A percentile compares a stretch with the other conserved stretches of the same genome.
Conservation (phyloP, 2,329 filamentous ascomycete species). For the Lojkania enalia region DNA sequence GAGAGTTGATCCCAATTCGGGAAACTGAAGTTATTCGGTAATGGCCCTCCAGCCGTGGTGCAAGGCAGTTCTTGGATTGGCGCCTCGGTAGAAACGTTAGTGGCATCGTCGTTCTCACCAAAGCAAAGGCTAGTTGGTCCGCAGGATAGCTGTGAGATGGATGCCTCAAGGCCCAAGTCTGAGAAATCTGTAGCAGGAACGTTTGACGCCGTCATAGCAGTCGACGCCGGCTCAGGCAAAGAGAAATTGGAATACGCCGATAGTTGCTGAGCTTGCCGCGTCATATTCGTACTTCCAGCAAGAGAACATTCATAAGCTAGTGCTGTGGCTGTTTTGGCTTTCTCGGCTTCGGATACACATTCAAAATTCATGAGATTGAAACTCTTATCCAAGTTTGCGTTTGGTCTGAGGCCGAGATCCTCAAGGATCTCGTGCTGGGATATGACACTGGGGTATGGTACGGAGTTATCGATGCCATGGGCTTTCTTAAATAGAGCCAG, state of each 20-base stretch:
- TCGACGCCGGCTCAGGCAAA: constrained; percentile 23
- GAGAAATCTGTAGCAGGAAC: constrained; percentile 18
- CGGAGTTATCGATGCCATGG: constrained; percentile 43
- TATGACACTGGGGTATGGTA: constrained; percentile 13
- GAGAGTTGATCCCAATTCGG: constrained; percentile 35
- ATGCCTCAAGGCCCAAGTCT: constrained; percentile 16
- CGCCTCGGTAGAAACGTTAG: constrained; percentile 5
- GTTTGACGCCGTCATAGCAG: constrained; percentile 17
- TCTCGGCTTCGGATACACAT: constrained; percentile 11
- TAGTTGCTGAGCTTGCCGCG: constrained; percentile 15
- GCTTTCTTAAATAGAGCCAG: constrained; percentile 55
- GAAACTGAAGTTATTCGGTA: constrained; percentile 25
- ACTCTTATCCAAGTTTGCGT: constrained; percentile 30
- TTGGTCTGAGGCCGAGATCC: constrained; percentile 35
- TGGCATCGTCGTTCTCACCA: constrained; percentile 28
- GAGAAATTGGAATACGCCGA: constrained; percentile 16
- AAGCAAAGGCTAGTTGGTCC: constrained; percentile 21
- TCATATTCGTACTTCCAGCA: constrained; percentile 25
- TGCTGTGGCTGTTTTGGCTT: constrained; percentile 17
- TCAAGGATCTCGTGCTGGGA: constrained; percentile 35
- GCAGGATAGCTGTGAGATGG: constrained; percentile 27
- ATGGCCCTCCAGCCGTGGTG: constrained; percentile 9
- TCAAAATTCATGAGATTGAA: constrained; percentile 35
- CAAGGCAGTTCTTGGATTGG: constrained; percentile 17
- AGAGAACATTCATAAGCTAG: constrained; percentile 32